Base-by-base conservation (phyloP, 2,329 filamentous ascomycete species). In the Didymellaceae sp. region DNA sequence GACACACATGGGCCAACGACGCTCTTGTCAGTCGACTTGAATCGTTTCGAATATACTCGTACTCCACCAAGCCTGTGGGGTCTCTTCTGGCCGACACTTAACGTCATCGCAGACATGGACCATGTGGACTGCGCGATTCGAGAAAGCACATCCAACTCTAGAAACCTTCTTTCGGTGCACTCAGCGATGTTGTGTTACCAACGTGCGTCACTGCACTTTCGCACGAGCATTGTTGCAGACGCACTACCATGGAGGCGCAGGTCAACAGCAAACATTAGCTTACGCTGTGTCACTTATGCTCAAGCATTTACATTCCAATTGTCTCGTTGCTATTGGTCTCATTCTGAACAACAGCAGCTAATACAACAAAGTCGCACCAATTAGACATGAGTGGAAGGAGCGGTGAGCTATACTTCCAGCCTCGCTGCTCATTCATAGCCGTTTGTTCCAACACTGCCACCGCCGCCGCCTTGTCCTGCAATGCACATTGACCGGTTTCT, bases 271-370 rank as follows among this genome's bases (percentile, higher is more conserved):
- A 37, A 40, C 31, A n/a, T 34, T 24, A 31, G 14, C 42, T 41
- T 45, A 21, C 48, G 48, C 37, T 25, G 48, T 52, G 48, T 52
- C 31, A 45, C 48, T 45, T 21, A 26, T 22, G 22, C 25, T 33
- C 34, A 11, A 21, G 13, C 24, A 45, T 21, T 24, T 26, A 32
- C 41, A n/a, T 18, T 26, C 6, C 24, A 8, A 22, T 13, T 17
- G 10, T 7, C 13, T 31, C 21, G 6, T 11, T 14, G 14, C 38
- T 14, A 42, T 52, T 52, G 34, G 42, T n/a, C 11, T n/a, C 21
- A 42, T 40, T 25, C 31, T 20, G 25, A 18, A 28, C 5, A 16
- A 40, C 24, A 37, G 14, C 13, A 26, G n/a, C 31, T 32, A 45
- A 21, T 25, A 24, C 18, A 31, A 6, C 6, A 31, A 14, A 21